phyloP scores from a whole-genome alignment of 2,329 filamentous ascomycete genomes.

The Claviceps cyperi region DNA sequence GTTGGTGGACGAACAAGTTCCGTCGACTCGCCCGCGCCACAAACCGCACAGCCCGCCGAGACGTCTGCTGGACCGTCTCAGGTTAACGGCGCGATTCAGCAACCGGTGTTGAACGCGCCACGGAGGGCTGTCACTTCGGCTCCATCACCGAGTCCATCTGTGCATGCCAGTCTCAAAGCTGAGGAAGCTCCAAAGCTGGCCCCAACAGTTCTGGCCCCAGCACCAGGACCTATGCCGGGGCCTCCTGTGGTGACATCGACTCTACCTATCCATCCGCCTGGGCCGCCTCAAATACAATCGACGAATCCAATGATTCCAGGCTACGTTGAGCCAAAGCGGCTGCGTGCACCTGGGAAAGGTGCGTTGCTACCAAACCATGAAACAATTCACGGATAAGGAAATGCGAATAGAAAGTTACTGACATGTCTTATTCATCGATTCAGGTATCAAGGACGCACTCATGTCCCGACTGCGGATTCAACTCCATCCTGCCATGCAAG shows the following conservation, averaged over 20 bases:
- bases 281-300: constrained; percentile 13
- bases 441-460: constrained; percentile 45
- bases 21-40: constrained; percentile 36
- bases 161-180: constrained; percentile 19
- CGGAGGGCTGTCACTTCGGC: constrained; percentile 25
- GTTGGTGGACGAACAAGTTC: constrained; percentile 45
- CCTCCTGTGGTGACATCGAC: constrained; percentile 6
- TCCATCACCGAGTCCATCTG: constrained; percentile 32
- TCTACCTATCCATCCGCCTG: constrained; percentile 8
- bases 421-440: background rate
- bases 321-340: constrained; percentile 22
- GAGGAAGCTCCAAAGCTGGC: constrained; percentile 19
- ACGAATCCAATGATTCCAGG: constrained; percentile 15
- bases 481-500: constrained; percentile 52
- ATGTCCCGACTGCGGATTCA: constrained; percentile 51
- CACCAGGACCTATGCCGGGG: constrained; percentile 7
- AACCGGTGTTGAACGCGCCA: constrained; percentile 21
- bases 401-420: background rate
- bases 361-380: background rate
- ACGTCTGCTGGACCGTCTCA: constrained; percentile 9
- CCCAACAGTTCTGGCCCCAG: constrained; percentile 11
- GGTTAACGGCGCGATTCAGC: constrained; percentile 13
- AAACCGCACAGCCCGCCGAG: constrained; percentile 15
- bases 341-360: constrained; percentile 30
- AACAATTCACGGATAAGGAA: too few species aligned